Base-by-base conservation (phyloP, 2,329 filamentous ascomycete species). In the Colletotrichum sp. region DNA sequence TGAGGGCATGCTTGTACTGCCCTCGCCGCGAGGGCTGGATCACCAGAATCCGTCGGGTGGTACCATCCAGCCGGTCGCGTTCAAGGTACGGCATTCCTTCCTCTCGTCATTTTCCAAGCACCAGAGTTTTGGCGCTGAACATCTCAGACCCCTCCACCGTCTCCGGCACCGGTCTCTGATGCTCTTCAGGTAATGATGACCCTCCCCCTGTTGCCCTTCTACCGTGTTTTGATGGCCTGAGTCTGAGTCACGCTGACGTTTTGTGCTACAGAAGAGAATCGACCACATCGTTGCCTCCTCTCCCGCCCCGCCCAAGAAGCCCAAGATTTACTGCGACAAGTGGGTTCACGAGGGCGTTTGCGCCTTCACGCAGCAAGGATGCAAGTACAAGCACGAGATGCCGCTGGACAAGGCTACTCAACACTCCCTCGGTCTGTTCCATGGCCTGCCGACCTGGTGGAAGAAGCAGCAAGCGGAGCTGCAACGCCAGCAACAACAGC, bases 301-400 rank as follows among this genome's bases (percentile, higher is more conserved):
- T 7, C 85, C 85, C 21, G 83, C 87, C 13, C 81, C 81, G 7
- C 83, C 85, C 8, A 91, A 90, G 80, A 82, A 82, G 28, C 82
- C 84, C 74, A 98, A 98, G 83, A 87, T 94, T 28, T 98, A 94
- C 84, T 98, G 96, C 85, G 95, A 95, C 75, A 95, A 96, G 84
- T 98, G 96, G 96, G 93, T 98, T 71, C 93, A 95, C 80, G 93
- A 94, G 75, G 96, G 95, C 24, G 92, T 95, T 59, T 98, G 96
- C 83, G 94, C 94, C 77, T 98, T 95, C 83, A 93, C 91, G 5
- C 95, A 98, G 83, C 93, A 96, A 81, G 96, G 96, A 0, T 98
- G 96, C 86, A 92, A 93, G 78, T 98, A 93, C 88, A 96, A 96
- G 86, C 96, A 98, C 83, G 95, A 97, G 83, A 98, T 98, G 94